These are phyloP conservation scores for Populus davidiana DNA, from an alignment of 345 rosid genomes.

Conservation along the genomic window DNA sequence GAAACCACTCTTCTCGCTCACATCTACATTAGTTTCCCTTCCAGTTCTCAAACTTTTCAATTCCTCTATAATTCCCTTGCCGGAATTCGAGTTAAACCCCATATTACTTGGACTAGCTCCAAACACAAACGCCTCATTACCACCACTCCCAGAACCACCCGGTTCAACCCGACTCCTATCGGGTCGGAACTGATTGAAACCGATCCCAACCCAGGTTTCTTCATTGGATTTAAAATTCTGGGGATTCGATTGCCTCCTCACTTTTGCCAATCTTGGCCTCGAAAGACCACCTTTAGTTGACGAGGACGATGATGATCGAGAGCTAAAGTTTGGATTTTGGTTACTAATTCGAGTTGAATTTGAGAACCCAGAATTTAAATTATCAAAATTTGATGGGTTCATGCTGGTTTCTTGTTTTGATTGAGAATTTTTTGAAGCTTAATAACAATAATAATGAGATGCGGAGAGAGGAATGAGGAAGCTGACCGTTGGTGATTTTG, in stretches of 20 bases:
- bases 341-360: conserved; percentile 26
- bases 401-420: conserved; percentile 20
- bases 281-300: conserved; percentile 34
- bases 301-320: conserved; percentile 35
- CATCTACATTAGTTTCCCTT: conserved; percentile 6
- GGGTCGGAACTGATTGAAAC: conserved; percentile 54
- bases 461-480: conserved; percentile 11
- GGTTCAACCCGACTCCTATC: conserved; percentile 17
- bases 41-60: conserved; percentile 51
- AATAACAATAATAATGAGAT: neutral
- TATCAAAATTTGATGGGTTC: conserved; percentile 48
- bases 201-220: conserved; percentile 33
- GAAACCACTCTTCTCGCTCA: conserved; percentile 1
- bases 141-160: conserved; percentile 18
- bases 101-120: conserved; percentile 16
- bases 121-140: conserved; percentile 32
- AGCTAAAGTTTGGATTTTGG: conserved; percentile 33
- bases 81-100: conserved; percentile 2
- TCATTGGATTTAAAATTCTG: conserved; percentile 30
- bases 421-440: neutral
- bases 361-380: conserved; percentile 45
- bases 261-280: conserved; percentile 59
- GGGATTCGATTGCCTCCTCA: conserved; percentile 48
- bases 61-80: conserved; percentile 27
- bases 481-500: conserved; percentile 20